Percentiles rank a stretch among this genome's conserved stretches.
phyloP scores from a whole-genome alignment of 306 rosid genomes.

The Quercus robur region DNA sequence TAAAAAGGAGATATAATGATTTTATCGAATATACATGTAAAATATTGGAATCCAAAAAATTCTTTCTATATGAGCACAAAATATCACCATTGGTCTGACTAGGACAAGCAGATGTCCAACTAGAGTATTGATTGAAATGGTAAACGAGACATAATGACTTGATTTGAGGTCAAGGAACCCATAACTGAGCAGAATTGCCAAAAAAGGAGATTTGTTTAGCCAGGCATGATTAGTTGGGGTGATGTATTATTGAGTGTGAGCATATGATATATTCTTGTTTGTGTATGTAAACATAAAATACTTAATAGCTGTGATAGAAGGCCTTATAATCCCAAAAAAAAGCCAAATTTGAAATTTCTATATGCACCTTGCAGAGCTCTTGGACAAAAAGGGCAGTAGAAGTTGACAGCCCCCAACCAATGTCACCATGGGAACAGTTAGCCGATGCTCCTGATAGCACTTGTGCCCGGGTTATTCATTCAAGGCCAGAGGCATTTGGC shows the following conservation, averaged over 20 bases:
- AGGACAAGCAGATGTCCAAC: no score
- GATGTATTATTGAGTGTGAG: neutral
- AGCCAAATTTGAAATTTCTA: neutral
- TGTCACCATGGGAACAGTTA: conserved; percentile 6
- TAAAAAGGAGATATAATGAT: no score
- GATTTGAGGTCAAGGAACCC: neutral
- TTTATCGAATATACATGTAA: no score
- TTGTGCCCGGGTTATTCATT: conserved; percentile 3
- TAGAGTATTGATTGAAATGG: neutral
- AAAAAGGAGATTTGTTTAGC: neutral
- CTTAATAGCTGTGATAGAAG: no score
- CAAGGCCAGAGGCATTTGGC: neutral
- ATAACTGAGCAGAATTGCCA: neutral
- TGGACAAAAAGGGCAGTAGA: conserved; percentile 28
- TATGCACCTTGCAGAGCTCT: conserved; percentile 25
- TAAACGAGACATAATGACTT: neutral
- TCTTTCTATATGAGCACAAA: no score
- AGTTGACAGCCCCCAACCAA: conserved; percentile 10
- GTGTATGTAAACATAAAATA: neutral
- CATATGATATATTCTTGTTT: neutral
- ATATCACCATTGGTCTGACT: no score
- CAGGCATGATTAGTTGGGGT: neutral
- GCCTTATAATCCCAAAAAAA: no score
- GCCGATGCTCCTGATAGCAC: conserved; percentile 3
- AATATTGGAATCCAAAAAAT: no score